A percentile compares a stretch with the other conserved stretches of the same genome.
These are phyloP conservation scores for Cordyceps javanica DNA, from an alignment of 2,329 filamentous ascomycete genomes.

Conservation along the genomic window DNA sequence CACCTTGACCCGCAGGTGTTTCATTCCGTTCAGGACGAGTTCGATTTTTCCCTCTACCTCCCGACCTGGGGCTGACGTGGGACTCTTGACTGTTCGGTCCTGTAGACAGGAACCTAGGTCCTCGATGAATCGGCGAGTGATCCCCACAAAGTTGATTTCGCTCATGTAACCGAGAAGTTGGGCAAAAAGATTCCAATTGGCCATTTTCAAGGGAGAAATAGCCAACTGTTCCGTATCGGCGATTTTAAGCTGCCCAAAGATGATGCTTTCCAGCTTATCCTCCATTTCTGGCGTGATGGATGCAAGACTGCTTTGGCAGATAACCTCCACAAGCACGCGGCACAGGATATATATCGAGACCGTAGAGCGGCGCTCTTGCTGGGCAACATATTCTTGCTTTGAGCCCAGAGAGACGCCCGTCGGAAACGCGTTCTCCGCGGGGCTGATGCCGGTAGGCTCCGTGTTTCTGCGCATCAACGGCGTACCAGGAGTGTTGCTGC, in stretches of 20 bases:
- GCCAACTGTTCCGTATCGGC: conserved; percentile 76
- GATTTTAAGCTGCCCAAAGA: conserved; percentile 90
- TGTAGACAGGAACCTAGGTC: conserved; percentile 75
- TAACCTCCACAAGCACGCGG: conserved; percentile 87
- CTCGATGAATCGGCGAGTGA: conserved; percentile 72
- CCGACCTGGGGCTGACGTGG: conserved; percentile 47
- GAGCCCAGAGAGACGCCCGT: conserved; percentile 37
- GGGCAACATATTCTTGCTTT: conserved; percentile 65
- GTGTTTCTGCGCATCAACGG: conserved; percentile 66
- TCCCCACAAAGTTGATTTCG: conserved; percentile 79
- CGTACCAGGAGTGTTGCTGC: conserved; percentile 35
- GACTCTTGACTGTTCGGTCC: conserved; percentile 66
- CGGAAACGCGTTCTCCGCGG: conserved; percentile 24
- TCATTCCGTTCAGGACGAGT: conserved; percentile 85
- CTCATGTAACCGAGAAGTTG: conserved; percentile 96
- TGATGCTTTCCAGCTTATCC: conserved; percentile 87
- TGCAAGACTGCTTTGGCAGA: conserved; percentile 77
- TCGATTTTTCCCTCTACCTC: conserved; percentile 79
- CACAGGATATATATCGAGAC: conserved; percentile 96
- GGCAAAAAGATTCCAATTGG: conserved; percentile 93
- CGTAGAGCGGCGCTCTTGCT: conserved; percentile 83
- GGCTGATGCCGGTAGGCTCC: conserved; percentile 53
- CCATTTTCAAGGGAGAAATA: conserved; percentile 74
- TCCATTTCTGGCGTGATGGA: conserved; percentile 88
- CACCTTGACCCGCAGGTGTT: conserved; percentile 72